A percentile compares a stretch with the other conserved stretches of the same genome.
Conservation (phyloP, 1,139 yeast species). For the Nakaseomyces kungkrabaensis region DNA sequence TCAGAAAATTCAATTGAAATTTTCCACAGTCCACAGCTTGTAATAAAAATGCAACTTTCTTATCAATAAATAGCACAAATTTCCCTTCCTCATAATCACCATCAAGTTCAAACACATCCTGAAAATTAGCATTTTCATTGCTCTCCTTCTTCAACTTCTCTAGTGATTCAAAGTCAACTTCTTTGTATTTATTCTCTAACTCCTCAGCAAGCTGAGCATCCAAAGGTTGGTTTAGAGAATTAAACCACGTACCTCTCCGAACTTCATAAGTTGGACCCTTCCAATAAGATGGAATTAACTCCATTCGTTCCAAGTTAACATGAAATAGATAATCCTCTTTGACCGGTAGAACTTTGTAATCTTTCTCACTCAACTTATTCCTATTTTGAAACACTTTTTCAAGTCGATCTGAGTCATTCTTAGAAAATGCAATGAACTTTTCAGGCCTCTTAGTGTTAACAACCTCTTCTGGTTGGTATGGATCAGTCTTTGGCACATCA, state of each 20-base stretch:
- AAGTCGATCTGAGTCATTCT: constrained; percentile 48
- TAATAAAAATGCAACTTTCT: constrained; percentile 31
- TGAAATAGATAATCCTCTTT: constrained; percentile 74
- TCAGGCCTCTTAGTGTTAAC: constrained; percentile 37
- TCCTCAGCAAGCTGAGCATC: constrained; percentile 41
- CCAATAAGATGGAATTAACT: constrained; percentile 72
- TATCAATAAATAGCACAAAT: constrained; percentile 32
- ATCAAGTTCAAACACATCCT: constrained; percentile 5
- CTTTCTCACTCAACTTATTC: constrained; percentile 3
- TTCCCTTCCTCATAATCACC: constrained; percentile 9
- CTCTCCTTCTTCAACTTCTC: constrained; percentile 22
- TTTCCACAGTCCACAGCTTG: constrained; percentile 30
- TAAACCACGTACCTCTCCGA: constrained; percentile 80
- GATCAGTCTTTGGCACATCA: constrained; percentile 63
- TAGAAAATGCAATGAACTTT: constrained; percentile 63
- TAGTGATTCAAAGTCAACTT: constrained; percentile 10
- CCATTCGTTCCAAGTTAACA: constrained; percentile 49
- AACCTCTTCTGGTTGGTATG: constrained; percentile 44
- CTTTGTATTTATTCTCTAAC: constrained; percentile 47
- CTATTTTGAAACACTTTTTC: constrained; percentile 40
- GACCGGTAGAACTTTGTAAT: constrained; percentile 39
- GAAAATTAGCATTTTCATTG: constrained; percentile 15
- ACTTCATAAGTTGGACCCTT: constrained; percentile 80
- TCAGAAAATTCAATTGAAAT: constrained; percentile 25
- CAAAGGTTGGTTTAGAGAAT: constrained; percentile 51